A percentile compares a stretch with the other conserved stretches of the same genome.
Evolutionary conservation across 2,329 filamentous ascomycete genomes (phyloP).

Genomic region (Podosphaera xanthii): DNA sequence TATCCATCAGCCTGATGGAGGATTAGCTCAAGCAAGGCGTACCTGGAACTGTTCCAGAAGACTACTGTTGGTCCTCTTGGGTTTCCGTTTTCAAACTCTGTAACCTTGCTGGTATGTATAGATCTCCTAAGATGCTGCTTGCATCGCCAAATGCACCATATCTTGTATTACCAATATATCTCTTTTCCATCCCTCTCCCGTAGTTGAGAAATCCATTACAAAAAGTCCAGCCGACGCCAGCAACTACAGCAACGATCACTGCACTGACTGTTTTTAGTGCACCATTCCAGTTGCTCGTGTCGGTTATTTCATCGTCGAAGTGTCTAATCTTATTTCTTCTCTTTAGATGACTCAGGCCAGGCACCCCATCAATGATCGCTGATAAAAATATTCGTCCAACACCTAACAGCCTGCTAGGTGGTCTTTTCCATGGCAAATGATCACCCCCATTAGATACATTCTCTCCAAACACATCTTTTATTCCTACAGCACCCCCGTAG

Average conservation of each 20-base stretch:
- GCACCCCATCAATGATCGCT: slow-evolving; percentile 13
- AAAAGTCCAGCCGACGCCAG: slow-evolving; percentile 15
- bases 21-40: not conserved
- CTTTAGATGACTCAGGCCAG: slow-evolving; percentile 11
- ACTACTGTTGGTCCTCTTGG: not conserved
- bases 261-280: slow-evolving; percentile 10
- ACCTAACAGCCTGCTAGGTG: slow-evolving; percentile 7
- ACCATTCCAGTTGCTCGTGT: slow-evolving; percentile 8
- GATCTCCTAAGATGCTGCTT: slow-evolving; percentile 8
- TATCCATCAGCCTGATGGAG: not conserved
- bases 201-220: slow-evolving; percentile 15
- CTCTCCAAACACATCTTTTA: slow-evolving; percentile 11
- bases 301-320: slow-evolving; percentile 8
- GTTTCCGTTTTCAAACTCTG: slow-evolving; percentile 5
- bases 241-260: slow-evolving; percentile 12
- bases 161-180: slow-evolving; percentile 2
- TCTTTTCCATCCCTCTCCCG: slow-evolving; percentile 4
- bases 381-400: slow-evolving; percentile 12
- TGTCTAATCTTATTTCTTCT: slow-evolving; percentile 12
- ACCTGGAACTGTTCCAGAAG: not conserved
- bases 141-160: slow-evolving; percentile 12
- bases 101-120: slow-evolving; percentile 7
- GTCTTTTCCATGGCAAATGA: slow-evolving; percentile 15
- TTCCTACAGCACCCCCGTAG: slow-evolving; percentile 17
- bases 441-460: slow-evolving; percentile 2